Conservation (phyloP, 1,139 yeast genomes). For the Lodderomyces jiufengensis region DNA sequence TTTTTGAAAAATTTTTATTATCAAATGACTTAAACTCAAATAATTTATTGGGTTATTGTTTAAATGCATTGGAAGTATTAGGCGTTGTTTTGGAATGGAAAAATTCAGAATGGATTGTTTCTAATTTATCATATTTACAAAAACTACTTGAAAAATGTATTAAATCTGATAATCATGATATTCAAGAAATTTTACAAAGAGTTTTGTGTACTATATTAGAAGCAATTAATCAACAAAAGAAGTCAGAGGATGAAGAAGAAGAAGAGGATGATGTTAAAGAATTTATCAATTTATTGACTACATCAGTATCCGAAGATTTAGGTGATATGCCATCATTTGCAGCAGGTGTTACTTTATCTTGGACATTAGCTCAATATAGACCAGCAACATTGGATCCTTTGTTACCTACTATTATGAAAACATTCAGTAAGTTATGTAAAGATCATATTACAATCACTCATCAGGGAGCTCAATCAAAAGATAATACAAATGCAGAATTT, state of each 20-base stretch:
- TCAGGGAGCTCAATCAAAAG: constrained; percentile 36
- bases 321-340: constrained; percentile 80
- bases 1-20: constrained; percentile 81
- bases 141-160: constrained; percentile 77
- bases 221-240: constrained; percentile 49
- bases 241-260: constrained; percentile 43
- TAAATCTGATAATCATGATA: constrained; percentile 78
- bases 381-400: constrained; percentile 74
- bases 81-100: constrained; percentile 84
- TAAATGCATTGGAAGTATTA: constrained; percentile 88
- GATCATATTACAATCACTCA: constrained; percentile 78
- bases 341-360: constrained; percentile 84
- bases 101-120: constrained; percentile 69
- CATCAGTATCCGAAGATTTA: constrained; percentile 79
- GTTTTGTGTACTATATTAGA: constrained; percentile 64
- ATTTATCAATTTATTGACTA: constrained; percentile 58
- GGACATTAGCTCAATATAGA: constrained; percentile 73
- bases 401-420: constrained; percentile 74
- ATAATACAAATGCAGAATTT: constrained; percentile 41
- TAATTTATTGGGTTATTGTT: constrained; percentile 65
- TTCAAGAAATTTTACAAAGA: constrained; percentile 76
- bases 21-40: constrained; percentile 70
- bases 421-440: constrained; percentile 82
- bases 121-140: constrained; percentile 65
- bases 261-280: constrained; percentile 57